Conservation (phyloP, 164 flowering plant species). For the Umbellularia californica region DNA sequence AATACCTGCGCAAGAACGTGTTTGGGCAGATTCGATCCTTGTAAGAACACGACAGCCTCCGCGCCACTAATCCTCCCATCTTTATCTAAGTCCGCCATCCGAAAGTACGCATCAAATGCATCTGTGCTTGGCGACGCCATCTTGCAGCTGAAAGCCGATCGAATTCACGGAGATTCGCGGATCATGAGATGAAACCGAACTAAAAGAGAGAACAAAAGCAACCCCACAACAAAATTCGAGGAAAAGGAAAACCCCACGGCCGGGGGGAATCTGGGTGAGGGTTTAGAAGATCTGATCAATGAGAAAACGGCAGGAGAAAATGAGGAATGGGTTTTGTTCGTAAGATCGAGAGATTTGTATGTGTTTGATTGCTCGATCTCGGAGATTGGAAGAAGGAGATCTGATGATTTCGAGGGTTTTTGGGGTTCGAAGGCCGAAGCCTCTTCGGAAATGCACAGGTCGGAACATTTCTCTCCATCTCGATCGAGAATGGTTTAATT, state of each 20-base stretch:
- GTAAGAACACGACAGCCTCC: slow-evolving; percentile 85
- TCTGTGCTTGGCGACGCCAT: slow-evolving; percentile 54
- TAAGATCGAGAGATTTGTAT: slow-evolving; percentile 8
- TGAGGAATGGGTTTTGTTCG: slow-evolving; percentile 4
- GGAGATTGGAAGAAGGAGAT: not conserved
- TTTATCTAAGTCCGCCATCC: slow-evolving; percentile 86
- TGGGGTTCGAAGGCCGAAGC: not conserved
- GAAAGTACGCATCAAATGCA: slow-evolving; percentile 79
- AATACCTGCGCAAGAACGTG: slow-evolving; percentile 87
- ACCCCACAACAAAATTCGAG: not conserved
- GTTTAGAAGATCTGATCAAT: slow-evolving; percentile 12
- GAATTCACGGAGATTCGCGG: slow-evolving; percentile 6
- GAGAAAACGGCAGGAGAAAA: slow-evolving; percentile 6
- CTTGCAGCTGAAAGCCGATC: slow-evolving; percentile 4
- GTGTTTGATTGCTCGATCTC: not conserved
- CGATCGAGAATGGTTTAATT: too few species aligned
- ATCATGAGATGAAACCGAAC: slow-evolving; percentile 11
- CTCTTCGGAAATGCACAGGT: not conserved
- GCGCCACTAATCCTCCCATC: slow-evolving; percentile 93
- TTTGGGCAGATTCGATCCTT: slow-evolving; percentile 76
- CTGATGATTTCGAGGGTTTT: not conserved
- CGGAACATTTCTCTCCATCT: not conserved
- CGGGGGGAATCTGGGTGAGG: not conserved
- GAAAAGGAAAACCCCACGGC: not conserved
- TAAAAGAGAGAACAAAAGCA: not conserved